Percentiles rank a stretch among this genome's conserved stretches.
phyloP scores from a whole-genome alignment of 2,329 filamentous ascomycete genomes.

The Aspergillus carbonarius region DNA sequence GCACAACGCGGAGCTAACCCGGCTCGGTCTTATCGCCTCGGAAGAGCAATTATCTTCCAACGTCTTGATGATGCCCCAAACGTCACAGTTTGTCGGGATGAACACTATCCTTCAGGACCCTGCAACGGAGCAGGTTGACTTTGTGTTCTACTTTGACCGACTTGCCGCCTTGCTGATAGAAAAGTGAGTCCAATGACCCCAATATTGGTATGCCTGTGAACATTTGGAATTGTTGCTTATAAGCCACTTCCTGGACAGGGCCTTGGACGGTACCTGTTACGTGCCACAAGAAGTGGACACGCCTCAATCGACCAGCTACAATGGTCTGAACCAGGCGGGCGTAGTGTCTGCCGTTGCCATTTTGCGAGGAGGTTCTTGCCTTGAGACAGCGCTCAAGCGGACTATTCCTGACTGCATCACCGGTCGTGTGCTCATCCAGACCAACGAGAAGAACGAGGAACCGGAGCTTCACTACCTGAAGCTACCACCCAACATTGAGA shows the following conservation, averaged over 20 bases:
- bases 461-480: conserved; percentile 90
- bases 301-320: conserved; percentile 67
- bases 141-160: conserved; percentile 96
- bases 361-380: conserved; percentile 80
- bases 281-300: conserved; percentile 65
- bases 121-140: conserved; percentile 78
- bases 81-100: conserved; percentile 80
- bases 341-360: conserved; percentile 83
- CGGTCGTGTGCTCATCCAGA: conserved; percentile 87
- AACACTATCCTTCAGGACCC: conserved; percentile 86
- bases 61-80: conserved; percentile 72
- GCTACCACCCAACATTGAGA: conserved; percentile 69
- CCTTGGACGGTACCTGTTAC: conserved; percentile 75
- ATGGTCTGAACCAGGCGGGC: conserved; percentile 68
- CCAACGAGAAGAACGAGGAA: conserved; percentile 78
- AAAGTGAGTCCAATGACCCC: conserved; percentile 38
- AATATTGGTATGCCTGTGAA: background rate
- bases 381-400: conserved; percentile 83
- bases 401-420: conserved; percentile 91
- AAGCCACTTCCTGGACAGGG: conserved; percentile 48
- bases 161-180: conserved; percentile 83
- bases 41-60: conserved; percentile 71
- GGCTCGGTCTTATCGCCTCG: conserved; percentile 66
- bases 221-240: conserved; percentile 2
- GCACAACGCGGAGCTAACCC: conserved; percentile 76